Evolutionary conservation across 148 eudicot genomes (phyloP), one percentile per base, ranked within the genome.

Genomic region (Vaccinium macrocarpon): DNA sequence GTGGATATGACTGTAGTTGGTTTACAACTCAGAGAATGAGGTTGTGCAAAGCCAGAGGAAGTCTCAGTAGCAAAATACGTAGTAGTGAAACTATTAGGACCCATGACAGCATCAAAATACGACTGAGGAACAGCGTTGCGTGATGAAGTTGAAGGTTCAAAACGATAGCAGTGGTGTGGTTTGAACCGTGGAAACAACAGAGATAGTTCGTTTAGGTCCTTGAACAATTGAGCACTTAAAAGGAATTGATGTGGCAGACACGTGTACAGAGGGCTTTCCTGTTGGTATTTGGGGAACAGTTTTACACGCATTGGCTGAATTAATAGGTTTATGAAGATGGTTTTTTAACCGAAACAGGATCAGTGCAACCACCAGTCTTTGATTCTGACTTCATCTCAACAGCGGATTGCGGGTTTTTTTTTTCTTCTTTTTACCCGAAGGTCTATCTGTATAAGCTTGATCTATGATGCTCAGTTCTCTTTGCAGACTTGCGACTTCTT

Each of bases 21-120:
- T 87, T 96, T 76, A 86, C 84, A 57, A 73, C 88, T 62, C 52
- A 89, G 76, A 59, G 91, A 85, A 27, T 80, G 89, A 72, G 93
- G 82, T 83, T 91, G 94, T 55, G 89, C 53, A 84, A 89, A 91
- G 46, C 90, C 90, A 68, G 91, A 73, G 50, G 95, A 87, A 87
- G 86, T 89, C 62, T 88, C 71, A 85, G 86, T 50, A 53, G 81
- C 62, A 57, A 16, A 18, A 57, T 23, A 4, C 59, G 91, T 68
- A 86, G 87, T 87, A 64, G 88, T 59, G 85, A 85, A 38, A 68
- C 76, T 84, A 25, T 89, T 35, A 80, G 79, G 88, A 51, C 96
- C 96, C 66, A 93, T 83, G 42, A 94, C 93, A 81, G 94, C 99
- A 71, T 93, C 94, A 77, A 93, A 86, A 84, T 93, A 97, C 19